These are phyloP conservation scores for Nidularia pulvinata DNA, from an alignment of 768 basidiomycete species.

Conservation along the genomic window DNA sequence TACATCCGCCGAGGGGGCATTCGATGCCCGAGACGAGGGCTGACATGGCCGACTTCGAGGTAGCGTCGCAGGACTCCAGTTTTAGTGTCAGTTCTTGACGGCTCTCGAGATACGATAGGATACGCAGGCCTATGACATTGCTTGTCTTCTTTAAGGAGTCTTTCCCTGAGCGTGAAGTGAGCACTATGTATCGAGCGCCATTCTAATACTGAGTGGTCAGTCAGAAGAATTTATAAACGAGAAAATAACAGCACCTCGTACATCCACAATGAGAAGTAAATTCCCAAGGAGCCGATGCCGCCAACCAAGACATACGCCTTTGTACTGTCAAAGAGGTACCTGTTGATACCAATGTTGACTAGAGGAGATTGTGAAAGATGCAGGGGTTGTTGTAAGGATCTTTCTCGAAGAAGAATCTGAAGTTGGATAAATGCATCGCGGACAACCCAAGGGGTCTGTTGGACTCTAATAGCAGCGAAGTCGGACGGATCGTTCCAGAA, in stretches of 20 bases:
- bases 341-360: neutral
- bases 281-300: slow-evolving; percentile 35
- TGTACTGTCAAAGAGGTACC: slow-evolving; percentile 15
- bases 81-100: slow-evolving; percentile 22
- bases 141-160: slow-evolving; percentile 16
- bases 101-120: slow-evolving; percentile 23
- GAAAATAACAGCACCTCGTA: slow-evolving; percentile 25
- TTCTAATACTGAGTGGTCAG: slow-evolving; percentile 13
- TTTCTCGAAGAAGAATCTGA: too few relatives aligned
- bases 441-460: too few relatives aligned
- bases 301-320: slow-evolving; percentile 35
- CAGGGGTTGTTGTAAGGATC: neutral
- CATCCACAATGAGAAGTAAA: slow-evolving; percentile 36
- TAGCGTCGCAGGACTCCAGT: slow-evolving; percentile 26
- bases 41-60: slow-evolving; percentile 12
- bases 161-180: slow-evolving; percentile 33
- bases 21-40: slow-evolving; percentile 14
- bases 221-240: neutral
- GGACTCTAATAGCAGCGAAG: too few relatives aligned
- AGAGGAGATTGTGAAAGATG: neutral
- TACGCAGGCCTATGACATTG: slow-evolving; percentile 17
- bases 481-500: too few relatives aligned
- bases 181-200: slow-evolving; percentile 29
- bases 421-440: too few relatives aligned
- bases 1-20: slow-evolving; percentile 24